Evolutionary conservation across 139 green algal species (phyloP).

Genomic region (Deuterostichococcus epilithicus): DNA sequence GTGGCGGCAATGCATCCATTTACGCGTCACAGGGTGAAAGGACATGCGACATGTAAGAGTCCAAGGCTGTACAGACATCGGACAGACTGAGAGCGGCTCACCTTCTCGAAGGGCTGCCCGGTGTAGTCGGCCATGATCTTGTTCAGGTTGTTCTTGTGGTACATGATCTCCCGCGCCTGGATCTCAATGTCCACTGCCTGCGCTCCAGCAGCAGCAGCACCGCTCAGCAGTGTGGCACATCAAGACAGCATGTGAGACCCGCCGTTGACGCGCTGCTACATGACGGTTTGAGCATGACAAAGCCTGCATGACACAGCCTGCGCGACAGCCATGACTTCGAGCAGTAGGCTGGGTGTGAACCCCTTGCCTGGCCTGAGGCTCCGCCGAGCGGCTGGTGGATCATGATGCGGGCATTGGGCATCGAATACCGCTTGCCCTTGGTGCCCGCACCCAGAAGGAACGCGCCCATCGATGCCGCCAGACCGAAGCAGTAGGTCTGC

Average conservation of each 20-base stretch:
- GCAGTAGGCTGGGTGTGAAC: too few relatives aligned
- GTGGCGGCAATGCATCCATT: too few relatives aligned
- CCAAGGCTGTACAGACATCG: not conserved
- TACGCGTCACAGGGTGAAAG: too few relatives aligned
- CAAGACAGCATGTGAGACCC: not conserved
- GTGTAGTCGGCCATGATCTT: constrained; percentile 94
- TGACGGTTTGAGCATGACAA: too few relatives aligned
- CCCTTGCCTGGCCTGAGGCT: constrained; percentile 81
- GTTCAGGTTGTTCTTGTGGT: constrained; percentile 98
- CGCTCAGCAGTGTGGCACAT: not conserved
- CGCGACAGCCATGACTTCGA: not conserved
- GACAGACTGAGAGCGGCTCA: not conserved
- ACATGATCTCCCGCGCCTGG: constrained; percentile 93
- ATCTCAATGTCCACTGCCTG: constrained; percentile 85
- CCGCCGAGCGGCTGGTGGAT: constrained; percentile 99
- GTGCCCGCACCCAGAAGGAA: constrained; percentile 93
- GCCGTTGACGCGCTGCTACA: not conserved
- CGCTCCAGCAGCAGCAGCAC: not conserved
- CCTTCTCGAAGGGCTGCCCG: constrained; percentile 66
- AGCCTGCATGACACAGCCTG: not conserved
- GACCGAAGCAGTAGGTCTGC: constrained; percentile 97
- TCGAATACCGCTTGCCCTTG: constrained; percentile 91
- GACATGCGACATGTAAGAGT: too few relatives aligned
- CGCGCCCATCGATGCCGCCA: constrained; percentile 98
- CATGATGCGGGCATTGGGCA: constrained; percentile 99